Conservation (phyloP, 176 grass and related monocot genomes). For the Carex cristatella region DNA sequence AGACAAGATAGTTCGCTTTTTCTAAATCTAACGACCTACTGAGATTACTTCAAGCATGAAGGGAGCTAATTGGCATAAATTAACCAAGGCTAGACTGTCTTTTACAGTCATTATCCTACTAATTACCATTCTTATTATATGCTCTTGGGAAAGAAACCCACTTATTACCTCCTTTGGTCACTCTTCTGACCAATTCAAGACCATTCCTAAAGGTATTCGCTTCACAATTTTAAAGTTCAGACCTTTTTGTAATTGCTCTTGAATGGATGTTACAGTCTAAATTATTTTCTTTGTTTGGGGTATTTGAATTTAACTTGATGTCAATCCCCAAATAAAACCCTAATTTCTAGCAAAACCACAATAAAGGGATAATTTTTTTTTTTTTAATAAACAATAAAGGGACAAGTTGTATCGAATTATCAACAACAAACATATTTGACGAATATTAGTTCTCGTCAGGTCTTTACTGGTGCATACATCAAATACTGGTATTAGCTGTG, state of each 20-base stretch:
- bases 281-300: too few relatives aligned
- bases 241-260: neutral
- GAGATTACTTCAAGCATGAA: conserved; percentile 29
- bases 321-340: neutral
- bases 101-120: conserved; percentile 26
- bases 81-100: conserved; percentile 18
- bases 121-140: conserved; percentile 25
- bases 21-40: neutral
- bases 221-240: neutral
- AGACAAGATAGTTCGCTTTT: neutral
- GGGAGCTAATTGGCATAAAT: conserved; percentile 20
- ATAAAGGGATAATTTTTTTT: neutral
- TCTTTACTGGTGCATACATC: neutral
- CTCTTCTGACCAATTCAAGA: conserved; percentile 28
- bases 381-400: neutral
- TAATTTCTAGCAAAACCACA: neutral
- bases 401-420: neutral
- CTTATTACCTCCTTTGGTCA: conserved; percentile 18
- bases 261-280: neutral
- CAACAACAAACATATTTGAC: neutral
- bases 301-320: neutral
- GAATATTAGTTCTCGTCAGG: neutral
- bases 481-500: neutral
- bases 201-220: conserved; percentile 27
- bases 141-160: conserved; percentile 33